Conservation (phyloP, 2,329 filamentous ascomycete genomes). For the Tricladium varicosporioides region DNA sequence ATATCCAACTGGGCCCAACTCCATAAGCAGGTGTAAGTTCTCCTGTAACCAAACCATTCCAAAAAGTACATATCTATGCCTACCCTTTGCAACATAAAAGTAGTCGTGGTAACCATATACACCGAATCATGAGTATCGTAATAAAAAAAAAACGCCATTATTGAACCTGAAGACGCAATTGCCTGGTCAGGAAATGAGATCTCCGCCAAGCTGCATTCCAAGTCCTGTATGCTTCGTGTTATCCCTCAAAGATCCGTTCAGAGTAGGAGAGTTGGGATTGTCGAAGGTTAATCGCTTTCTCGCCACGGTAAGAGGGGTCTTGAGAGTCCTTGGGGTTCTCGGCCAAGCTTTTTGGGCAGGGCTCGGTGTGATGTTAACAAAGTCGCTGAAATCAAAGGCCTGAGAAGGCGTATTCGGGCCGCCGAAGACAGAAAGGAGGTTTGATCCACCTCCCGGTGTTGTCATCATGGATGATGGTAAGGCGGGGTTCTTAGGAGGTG, state of each 20-base stretch:
- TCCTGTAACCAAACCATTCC: no score
- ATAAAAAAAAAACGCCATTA: neutral
- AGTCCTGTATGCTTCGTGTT: slow-evolving; percentile 47
- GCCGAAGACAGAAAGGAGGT: slow-evolving; percentile 64
- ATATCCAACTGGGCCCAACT: no score
- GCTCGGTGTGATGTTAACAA: slow-evolving; percentile 95
- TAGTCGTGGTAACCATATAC: slow-evolving; percentile 8
- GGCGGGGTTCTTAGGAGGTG: slow-evolving; percentile 67
- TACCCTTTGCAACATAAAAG: neutral
- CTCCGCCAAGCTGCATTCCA: slow-evolving; percentile 65
- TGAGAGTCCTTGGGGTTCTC: slow-evolving; percentile 30
- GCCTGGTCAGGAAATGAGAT: slow-evolving; percentile 49
- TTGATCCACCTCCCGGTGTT: slow-evolving; percentile 70
- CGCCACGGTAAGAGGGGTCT: slow-evolving; percentile 29
- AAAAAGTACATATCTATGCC: no score
- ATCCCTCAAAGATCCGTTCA: slow-evolving; percentile 20
- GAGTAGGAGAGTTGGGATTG: slow-evolving; percentile 20
- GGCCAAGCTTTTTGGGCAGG: slow-evolving; percentile 83
- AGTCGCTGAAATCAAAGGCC: slow-evolving; percentile 90
- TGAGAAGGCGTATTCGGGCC: slow-evolving; percentile 76
- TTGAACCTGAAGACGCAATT: neutral
- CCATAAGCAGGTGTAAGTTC: no score
- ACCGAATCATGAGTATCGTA: neutral
- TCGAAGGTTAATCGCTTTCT: slow-evolving; percentile 32
- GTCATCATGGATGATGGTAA: slow-evolving; percentile 84